phyloP scores from a whole-genome alignment of 2,329 filamentous ascomycete genomes.

The Zasmidium citrigriseum region DNA sequence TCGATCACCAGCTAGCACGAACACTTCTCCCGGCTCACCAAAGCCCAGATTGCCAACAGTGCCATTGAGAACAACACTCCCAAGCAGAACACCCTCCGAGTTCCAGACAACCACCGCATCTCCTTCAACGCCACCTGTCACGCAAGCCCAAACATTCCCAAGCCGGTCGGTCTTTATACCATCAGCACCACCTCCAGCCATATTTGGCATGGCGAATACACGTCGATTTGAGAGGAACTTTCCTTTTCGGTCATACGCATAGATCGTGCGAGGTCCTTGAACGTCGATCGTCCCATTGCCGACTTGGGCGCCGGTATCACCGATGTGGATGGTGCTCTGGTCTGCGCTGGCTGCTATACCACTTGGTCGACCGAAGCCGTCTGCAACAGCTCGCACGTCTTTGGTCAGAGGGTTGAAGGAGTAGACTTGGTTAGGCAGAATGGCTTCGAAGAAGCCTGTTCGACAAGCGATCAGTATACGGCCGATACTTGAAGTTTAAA shows the following conservation, averaged over 20 bases:
- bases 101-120: neutral
- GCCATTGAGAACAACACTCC: neutral
- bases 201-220: neutral
- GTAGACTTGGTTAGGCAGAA: neutral
- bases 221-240: neutral
- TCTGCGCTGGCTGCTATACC: neutral
- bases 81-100: neutral
- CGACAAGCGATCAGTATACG: neutral
- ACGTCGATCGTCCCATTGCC: neutral
- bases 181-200: neutral
- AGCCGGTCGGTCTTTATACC: neutral
- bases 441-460: neutral
- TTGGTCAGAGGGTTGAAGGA: neutral
- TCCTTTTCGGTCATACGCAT: neutral
- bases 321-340: neutral
- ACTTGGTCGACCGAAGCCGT: neutral
- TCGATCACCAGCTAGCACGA: neutral
- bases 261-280: neutral
- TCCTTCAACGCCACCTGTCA: neutral
- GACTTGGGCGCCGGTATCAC: neutral
- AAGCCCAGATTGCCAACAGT: neutral
- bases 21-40: neutral
- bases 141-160: neutral
- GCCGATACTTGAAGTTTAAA: neutral
- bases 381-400: neutral